These are phyloP conservation scores for Dioscorea dumetorum DNA, from an alignment of 106 monocot species.

Conservation along the genomic window DNA sequence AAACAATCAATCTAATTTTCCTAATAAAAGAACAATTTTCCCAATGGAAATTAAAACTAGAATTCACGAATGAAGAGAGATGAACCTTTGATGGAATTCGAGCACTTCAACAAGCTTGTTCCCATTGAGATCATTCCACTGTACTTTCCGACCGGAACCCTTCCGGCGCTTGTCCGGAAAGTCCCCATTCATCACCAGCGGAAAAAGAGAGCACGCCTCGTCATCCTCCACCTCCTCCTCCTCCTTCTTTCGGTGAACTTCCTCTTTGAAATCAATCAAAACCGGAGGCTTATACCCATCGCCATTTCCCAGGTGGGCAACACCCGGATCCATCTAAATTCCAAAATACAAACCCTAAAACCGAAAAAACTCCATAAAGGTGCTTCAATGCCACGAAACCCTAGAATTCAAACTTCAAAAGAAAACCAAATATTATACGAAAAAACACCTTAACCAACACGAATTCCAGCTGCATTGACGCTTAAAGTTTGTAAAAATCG, in stretches of 20 bases:
- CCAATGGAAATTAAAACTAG: too few relatives aligned
- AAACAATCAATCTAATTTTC: too few relatives aligned
- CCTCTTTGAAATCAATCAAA: neutral
- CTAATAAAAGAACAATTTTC: too few relatives aligned
- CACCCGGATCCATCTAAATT: conserved; percentile 4
- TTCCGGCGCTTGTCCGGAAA: conserved; percentile 19
- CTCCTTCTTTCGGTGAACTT: neutral
- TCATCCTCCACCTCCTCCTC: conserved; percentile 12
- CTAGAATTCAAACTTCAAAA: too few relatives aligned
- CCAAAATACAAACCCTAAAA: neutral
- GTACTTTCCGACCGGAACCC: conserved; percentile 42
- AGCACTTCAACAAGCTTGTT: conserved; percentile 49
- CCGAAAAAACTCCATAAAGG: too few relatives aligned
- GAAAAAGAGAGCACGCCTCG: conserved; percentile 15
- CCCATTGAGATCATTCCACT: conserved; percentile 56
- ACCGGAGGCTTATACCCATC: neutral
- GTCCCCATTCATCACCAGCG: conserved; percentile 17
- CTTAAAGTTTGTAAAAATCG: too few relatives aligned
- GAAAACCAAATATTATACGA: too few relatives aligned
- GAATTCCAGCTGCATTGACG: too few relatives aligned
- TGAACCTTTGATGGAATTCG: conserved; percentile 56
- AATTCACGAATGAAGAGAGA: too few relatives aligned
- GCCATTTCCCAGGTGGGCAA: neutral
- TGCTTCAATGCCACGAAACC: too few relatives aligned
- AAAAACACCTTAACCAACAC: too few relatives aligned